These are phyloP conservation scores for Nakataea oryzae DNA, from an alignment of 2,329 filamentous ascomycete genomes.

Conservation along the genomic window DNA sequence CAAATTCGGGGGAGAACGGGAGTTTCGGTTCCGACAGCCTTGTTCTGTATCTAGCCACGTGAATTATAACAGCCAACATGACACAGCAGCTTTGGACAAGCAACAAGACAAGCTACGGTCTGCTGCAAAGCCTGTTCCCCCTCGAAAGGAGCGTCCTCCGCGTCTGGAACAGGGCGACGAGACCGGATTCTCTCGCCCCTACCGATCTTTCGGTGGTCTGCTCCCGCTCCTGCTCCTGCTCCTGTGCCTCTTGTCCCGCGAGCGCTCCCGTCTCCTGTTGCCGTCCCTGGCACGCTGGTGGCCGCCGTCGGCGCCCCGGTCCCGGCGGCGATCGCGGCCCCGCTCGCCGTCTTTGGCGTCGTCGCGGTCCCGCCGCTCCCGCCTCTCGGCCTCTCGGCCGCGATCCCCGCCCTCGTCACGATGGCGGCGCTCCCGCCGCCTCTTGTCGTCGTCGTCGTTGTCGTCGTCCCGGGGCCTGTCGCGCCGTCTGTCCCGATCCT, in stretches of 20 bases:
- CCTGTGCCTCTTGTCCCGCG: background rate
- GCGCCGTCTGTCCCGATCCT: constrained; percentile 10
- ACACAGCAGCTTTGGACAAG: no score
- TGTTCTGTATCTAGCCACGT: background rate
- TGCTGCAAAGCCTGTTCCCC: no score
- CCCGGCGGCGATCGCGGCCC: constrained; percentile 8
- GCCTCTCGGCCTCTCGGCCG: constrained; percentile 16
- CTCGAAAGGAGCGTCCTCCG: no score
- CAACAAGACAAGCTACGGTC: background rate
- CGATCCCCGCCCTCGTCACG: constrained; percentile 9
- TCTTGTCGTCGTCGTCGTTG: background rate
- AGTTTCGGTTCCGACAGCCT: background rate
- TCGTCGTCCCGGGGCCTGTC: constrained; percentile 4
- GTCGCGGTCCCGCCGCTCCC: constrained; percentile 25
- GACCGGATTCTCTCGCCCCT: background rate
- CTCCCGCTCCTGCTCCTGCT: background rate
- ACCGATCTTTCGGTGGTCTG: background rate
- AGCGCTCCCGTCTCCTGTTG: constrained; percentile 3
- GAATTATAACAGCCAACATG: background rate
- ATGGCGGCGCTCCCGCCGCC: background rate
- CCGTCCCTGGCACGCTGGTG: constrained; percentile 13
- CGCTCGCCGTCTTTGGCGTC: constrained; percentile 7
- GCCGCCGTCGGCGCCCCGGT: constrained; percentile 13
- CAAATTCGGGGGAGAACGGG: background rate
- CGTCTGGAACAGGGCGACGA: no score